Evolutionary conservation across 73 alveolate genomes (phyloP).

Genomic region (Paramecium sexaurelia): DNA sequence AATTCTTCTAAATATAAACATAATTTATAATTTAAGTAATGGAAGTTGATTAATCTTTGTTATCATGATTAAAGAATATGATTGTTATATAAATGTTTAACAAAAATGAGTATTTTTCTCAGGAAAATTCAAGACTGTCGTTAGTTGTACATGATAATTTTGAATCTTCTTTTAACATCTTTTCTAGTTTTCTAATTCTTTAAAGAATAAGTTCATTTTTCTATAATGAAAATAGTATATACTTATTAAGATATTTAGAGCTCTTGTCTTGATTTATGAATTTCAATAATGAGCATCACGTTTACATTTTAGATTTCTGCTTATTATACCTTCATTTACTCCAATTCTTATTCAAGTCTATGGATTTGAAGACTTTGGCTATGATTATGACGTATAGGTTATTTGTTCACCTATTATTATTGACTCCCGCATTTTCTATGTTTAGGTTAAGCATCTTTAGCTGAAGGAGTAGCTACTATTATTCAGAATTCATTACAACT

Average conservation of each 20-base stretch:
- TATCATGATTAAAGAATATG: background rate
- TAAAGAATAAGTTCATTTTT: background rate
- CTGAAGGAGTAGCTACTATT: slow-evolving; percentile 1
- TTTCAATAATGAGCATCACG: background rate
- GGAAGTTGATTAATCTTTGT: background rate
- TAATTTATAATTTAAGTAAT: too few relatives aligned
- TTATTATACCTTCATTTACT: background rate
- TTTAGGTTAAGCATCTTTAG: slow-evolving; percentile 29
- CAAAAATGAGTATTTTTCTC: slow-evolving; percentile 2
- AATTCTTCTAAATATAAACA: background rate
- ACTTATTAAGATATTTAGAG: background rate
- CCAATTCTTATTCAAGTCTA: background rate
- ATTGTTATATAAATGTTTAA: background rate
- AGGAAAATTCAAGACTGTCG: slow-evolving; percentile 47
- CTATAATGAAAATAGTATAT: background rate
- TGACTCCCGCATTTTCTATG: slow-evolving; percentile 5
- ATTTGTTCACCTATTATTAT: background rate
- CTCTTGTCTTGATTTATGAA: slow-evolving; percentile 28
- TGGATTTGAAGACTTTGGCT: background rate
- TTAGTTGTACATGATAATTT: background rate
- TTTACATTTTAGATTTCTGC: slow-evolving; percentile 5
- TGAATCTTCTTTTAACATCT: background rate
- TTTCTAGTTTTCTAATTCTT: slow-evolving; percentile 11
- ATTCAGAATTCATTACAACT: background rate
- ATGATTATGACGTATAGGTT: slow-evolving; percentile 8